Percentiles rank a stretch among this genome's conserved stretches.
These are phyloP conservation scores for Trypanosoma avium DNA, from an alignment of 208 protist genomes.

Conservation along the genomic window DNA sequence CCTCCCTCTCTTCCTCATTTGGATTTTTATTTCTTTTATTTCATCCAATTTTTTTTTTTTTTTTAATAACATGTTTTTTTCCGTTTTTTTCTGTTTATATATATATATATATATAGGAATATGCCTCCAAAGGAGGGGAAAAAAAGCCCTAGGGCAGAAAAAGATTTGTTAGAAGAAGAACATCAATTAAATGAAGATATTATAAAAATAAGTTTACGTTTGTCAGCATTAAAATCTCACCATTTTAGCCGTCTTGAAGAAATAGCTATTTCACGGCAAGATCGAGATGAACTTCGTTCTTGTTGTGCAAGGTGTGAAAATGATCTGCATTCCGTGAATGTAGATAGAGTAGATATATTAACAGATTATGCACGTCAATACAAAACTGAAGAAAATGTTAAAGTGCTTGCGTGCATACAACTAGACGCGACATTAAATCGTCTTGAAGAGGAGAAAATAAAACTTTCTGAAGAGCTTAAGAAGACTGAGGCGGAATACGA, in stretches of 20 bases:
- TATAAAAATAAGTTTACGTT: conserved; percentile 36
- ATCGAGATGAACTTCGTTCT: conserved; percentile 39
- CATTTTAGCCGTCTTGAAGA: conserved; percentile 57
- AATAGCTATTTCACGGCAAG: conserved; percentile 33
- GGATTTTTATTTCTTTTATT: conserved; percentile 12
- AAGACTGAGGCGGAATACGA: conserved; percentile 54
- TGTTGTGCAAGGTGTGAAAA: conserved; percentile 29
- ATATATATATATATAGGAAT: conserved; percentile 1
- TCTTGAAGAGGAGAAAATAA: conserved; percentile 64
- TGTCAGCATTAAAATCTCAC: conserved; percentile 61
- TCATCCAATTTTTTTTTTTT: conserved; percentile 9
- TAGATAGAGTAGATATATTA: conserved; percentile 78
- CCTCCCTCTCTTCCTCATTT: background rate
- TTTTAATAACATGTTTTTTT: background rate
- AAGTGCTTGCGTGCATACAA: conserved; percentile 51
- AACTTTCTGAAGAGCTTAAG: conserved; percentile 51
- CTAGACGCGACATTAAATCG: conserved; percentile 53
- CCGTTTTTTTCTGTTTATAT: background rate
- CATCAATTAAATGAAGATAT: conserved; percentile 72
- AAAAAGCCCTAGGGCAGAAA: conserved; percentile 26
- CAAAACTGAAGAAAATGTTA: conserved; percentile 73
- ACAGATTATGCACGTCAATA: conserved; percentile 84
- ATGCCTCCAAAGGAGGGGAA: conserved; percentile 34
- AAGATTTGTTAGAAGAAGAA: conserved; percentile 54
- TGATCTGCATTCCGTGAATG: conserved; percentile 32